phyloP scores from a whole-genome alignment of 306 rosid genomes.

The Leucaena leucocephala region DNA sequence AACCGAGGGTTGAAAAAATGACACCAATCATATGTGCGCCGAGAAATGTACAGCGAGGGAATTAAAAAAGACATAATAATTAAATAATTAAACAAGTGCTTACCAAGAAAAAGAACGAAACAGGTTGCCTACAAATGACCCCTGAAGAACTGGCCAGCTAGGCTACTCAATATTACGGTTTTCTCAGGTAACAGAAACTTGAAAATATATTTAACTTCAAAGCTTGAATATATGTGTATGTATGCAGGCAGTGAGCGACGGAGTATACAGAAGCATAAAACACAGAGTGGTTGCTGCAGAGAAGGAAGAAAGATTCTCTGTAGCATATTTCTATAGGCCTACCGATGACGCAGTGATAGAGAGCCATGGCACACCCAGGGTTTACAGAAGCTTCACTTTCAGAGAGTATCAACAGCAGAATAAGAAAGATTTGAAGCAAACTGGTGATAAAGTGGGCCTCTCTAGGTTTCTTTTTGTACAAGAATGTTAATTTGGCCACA shows the following conservation, averaged over 20 bases:
- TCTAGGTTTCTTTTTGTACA: conserved; percentile 52
- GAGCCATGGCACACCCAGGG: conserved; percentile 38
- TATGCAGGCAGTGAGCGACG: conserved; percentile 73
- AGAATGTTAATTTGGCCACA: too few relatives aligned
- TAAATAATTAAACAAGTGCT: too few relatives aligned
- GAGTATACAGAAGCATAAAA: conserved; percentile 57
- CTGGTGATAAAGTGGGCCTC: conserved; percentile 76
- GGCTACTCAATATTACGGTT: too few relatives aligned
- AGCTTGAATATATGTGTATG: background rate
- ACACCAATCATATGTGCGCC: background rate
- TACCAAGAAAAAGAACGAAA: background rate
- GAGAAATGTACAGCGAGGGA: background rate
- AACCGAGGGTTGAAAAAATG: background rate
- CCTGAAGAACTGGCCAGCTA: background rate
- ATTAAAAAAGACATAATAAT: background rate
- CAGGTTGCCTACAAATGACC: background rate
- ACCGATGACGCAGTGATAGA: conserved; percentile 48
- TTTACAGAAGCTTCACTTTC: conserved; percentile 59
- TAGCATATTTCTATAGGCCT: conserved; percentile 74
- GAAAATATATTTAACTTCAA: background rate
- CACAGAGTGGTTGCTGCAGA: conserved; percentile 57
- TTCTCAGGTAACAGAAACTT: background rate
- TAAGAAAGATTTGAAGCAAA: conserved; percentile 58
- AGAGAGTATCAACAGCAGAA: conserved; percentile 53
- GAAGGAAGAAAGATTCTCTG: conserved; percentile 60